Conservation (phyloP, 2,329 filamentous ascomycete genomes). For the Blumeria hordei region DNA sequence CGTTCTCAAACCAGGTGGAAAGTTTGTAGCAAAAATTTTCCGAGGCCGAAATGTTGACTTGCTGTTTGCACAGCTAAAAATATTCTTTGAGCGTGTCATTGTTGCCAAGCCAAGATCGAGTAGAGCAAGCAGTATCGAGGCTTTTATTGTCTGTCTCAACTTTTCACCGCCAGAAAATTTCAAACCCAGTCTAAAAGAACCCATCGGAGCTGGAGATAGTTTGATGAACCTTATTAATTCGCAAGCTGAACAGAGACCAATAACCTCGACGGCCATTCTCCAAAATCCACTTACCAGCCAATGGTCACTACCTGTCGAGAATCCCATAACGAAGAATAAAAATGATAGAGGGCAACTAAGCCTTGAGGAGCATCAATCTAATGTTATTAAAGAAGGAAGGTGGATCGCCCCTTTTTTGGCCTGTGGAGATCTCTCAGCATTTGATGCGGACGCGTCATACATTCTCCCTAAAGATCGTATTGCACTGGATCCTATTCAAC, state of each 20-base stretch:
- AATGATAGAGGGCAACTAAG: slow-evolving; percentile 11
- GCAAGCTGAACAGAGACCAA: slow-evolving; percentile 18
- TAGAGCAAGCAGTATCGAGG: slow-evolving; percentile 87
- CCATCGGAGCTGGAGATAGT: slow-evolving; percentile 38
- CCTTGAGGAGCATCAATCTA: slow-evolving; percentile 13
- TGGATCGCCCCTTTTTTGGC: slow-evolving; percentile 95
- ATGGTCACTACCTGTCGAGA: slow-evolving; percentile 16
- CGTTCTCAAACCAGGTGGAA: slow-evolving; percentile 76
- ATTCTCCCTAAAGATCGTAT: slow-evolving; percentile 66
- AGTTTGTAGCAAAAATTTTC: slow-evolving; percentile 97
- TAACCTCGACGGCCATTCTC: slow-evolving; percentile 19
- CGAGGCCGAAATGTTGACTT: slow-evolving; percentile 85
- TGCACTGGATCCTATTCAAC: slow-evolving; percentile 77
- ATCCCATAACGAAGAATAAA: slow-evolving; percentile 3
- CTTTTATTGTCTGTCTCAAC: slow-evolving; percentile 84
- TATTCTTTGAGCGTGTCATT: slow-evolving; percentile 68
- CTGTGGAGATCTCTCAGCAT: slow-evolving; percentile 86
- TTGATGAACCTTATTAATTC: slow-evolving; percentile 25
- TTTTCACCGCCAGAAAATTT: slow-evolving; percentile 63
- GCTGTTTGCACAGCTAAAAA: slow-evolving; percentile 76
- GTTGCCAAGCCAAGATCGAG: slow-evolving; percentile 88
- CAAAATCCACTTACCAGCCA: slow-evolving; percentile 22
- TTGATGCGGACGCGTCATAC: slow-evolving; percentile 90
- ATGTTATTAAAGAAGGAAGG: slow-evolving; percentile 22
- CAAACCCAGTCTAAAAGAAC: slow-evolving; percentile 49